Base-by-base conservation (phyloP, 768 basidiomycete genomes). In the Russula sp. region DNA sequence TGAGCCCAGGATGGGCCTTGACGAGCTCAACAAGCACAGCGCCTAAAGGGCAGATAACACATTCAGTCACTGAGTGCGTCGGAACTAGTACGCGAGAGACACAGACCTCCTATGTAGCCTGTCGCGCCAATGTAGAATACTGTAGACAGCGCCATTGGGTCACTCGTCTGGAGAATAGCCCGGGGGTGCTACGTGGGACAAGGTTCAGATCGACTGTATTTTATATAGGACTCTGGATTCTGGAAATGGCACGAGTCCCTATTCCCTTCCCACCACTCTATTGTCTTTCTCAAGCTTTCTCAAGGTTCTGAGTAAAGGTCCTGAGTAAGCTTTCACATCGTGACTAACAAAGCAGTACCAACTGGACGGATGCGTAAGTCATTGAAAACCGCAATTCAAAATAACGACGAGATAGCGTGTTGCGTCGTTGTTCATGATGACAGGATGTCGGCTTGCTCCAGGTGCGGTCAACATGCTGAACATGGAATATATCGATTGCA, bases 81-180 rank as follows among this genome's bases (percentile, higher is more conserved):
- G 13, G n/a, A 50, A 26, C 49, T 24, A 22, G 46, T 20, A 16
- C 5, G 26, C 20, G 51, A 4, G 9, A 38, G 50, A 38, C n/a
- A 36, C 57, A 11, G 48, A 52, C 64, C 64, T 14, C 64, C 64
- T 36, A 65, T 34, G 55, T 65, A 65, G 14, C 64, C 64, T 14
- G 60, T 62, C 46, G 64, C 55, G 18, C 64, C 64, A 4, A 65
- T 5, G 24, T 56, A 62, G 54, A 65, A 65, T 18, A 65, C 54
- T 16, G 52, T 57, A 16, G 56, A 57, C 6, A 44, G 20, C 2
- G 28, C 6, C 28, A 13, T 57, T 22, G 20, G 18, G 18, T 57
- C 40, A 26, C 9, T 4, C 8, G 44, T 57, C 40, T 20, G 30
- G 38, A 30, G 42, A 44, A 30, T 48, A 20, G 24, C 36, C 40